Evolutionary conservation across 2,329 filamentous ascomycete genomes (phyloP).

Genomic region (Zasmidium citrigriseum): DNA sequence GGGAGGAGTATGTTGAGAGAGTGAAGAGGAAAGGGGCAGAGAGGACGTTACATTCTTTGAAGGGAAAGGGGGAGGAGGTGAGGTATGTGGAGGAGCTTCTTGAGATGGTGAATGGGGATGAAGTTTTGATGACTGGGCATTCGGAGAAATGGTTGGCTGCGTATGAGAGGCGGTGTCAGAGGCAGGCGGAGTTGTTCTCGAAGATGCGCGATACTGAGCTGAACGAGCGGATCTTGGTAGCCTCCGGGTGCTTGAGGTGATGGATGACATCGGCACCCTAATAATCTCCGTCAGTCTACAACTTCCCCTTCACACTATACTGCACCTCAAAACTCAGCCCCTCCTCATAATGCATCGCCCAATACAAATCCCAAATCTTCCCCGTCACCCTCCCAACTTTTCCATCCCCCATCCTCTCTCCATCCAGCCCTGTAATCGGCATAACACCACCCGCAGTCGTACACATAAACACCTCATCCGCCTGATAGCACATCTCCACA

Average conservation of each 20-base stretch:
- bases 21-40: constrained; percentile 43
- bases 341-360: constrained; percentile 50
- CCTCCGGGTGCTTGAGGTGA: constrained; percentile 1
- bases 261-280: background rate
- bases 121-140: no score
- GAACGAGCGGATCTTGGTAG: no score
- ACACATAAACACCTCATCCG: constrained; percentile 56
- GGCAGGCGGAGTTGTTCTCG: no score
- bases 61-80: constrained; percentile 36
- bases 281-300: constrained; percentile 13
- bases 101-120: no score
- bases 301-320: constrained; percentile 19
- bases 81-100: constrained; percentile 45
- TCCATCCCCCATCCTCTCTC: constrained; percentile 42
- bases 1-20: constrained; percentile 41
- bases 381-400: constrained; percentile 49
- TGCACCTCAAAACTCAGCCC: constrained; percentile 16
- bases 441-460: constrained; percentile 57
- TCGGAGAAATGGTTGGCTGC: no score
- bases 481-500: constrained; percentile 42
- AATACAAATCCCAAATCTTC: constrained; percentile 55
- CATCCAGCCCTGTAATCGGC: constrained; percentile 53
- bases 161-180: no score
- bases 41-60: constrained; percentile 49
- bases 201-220: no score